phyloP scores from a whole-genome alignment of 345 rosid genomes.

The Gossypium turneri region DNA sequence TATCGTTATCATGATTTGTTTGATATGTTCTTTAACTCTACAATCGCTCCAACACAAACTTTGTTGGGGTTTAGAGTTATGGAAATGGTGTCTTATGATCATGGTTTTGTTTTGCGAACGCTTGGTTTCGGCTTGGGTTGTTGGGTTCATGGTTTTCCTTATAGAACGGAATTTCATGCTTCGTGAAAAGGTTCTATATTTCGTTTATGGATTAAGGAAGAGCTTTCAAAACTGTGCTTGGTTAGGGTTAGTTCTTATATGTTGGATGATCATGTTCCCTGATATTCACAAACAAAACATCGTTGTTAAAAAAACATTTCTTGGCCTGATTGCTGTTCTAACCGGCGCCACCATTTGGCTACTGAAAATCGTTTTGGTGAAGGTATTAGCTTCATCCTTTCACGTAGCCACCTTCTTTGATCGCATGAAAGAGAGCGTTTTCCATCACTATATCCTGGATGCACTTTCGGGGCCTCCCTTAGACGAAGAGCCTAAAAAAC shows the following conservation, averaged over 20 bases:
- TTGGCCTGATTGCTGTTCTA: constrained; percentile 33
- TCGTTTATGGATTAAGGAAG: constrained; percentile 29
- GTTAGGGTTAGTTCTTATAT: constrained; percentile 23
- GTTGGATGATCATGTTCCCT: constrained; percentile 30
- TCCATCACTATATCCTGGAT: constrained; percentile 48
- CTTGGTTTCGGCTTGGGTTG: constrained; percentile 29
- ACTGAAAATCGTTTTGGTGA: constrained; percentile 42
- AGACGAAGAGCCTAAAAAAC: constrained; percentile 15
- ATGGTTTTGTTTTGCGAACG: constrained; percentile 29
- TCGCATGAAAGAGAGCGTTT: constrained; percentile 59
- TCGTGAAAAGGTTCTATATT: constrained; percentile 28
- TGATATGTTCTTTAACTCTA: constrained; percentile 35
- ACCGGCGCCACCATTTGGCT: constrained; percentile 54
- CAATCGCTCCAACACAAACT: constrained; percentile 9
- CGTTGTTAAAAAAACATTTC: constrained; percentile 27
- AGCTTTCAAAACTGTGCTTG: constrained; percentile 32
- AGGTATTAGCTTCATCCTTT: constrained; percentile 50
- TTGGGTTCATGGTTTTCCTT: constrained; percentile 24
- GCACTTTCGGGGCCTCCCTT: constrained; percentile 45
- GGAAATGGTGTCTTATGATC: constrained; percentile 56
- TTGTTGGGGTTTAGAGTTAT: constrained; percentile 30
- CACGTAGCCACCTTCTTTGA: constrained; percentile 58
- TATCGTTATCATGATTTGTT: constrained; percentile 31
- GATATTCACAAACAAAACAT: constrained; percentile 32
- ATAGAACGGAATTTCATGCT: constrained; percentile 33